These are phyloP conservation scores for Pleurotus eryngii DNA, from an alignment of 768 basidiomycete genomes.

Conservation along the genomic window DNA sequence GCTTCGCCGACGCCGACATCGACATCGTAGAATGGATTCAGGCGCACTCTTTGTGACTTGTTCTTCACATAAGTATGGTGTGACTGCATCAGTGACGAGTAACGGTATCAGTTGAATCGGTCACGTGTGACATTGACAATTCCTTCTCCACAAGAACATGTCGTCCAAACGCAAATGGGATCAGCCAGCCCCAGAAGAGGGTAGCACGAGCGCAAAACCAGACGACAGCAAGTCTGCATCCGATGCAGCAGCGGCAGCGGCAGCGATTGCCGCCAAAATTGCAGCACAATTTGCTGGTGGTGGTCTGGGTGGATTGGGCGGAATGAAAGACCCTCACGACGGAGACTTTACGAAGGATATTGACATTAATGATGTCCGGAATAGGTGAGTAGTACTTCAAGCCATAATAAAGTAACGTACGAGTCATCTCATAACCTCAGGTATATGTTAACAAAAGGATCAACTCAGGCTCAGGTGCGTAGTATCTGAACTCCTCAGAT, in stretches of 20 bases:
- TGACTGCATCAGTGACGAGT: too few relatives aligned
- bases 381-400: constrained; percentile 66
- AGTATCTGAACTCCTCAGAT: background rate
- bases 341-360: constrained; percentile 87
- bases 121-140: too few relatives aligned
- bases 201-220: constrained; percentile 33
- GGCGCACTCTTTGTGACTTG: too few relatives aligned
- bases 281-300: constrained; percentile 75
- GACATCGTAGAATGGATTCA: background rate
- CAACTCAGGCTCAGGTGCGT: constrained; percentile 3
- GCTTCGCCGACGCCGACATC: constrained; percentile 9
- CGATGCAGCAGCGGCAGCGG: constrained; percentile 66
- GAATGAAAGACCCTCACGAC: constrained; percentile 64
- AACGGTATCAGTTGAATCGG: too few relatives aligned
- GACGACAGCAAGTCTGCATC: constrained; percentile 63
- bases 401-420: background rate
- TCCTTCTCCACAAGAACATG: constrained; percentile 30
- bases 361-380: constrained; percentile 95
- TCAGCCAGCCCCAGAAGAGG: constrained; percentile 51
- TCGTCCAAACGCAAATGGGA: constrained; percentile 86
- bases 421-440: background rate
- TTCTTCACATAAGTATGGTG: too few relatives aligned
- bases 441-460: constrained; percentile 4
- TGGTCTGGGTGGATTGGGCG: constrained; percentile 37
- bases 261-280: constrained; percentile 93